A percentile compares a stretch with the other conserved stretches of the same genome.
Evolutionary conservation across 352 stramenopile genomes (phyloP).

Genomic region (Thraustochytrium sp.): DNA sequence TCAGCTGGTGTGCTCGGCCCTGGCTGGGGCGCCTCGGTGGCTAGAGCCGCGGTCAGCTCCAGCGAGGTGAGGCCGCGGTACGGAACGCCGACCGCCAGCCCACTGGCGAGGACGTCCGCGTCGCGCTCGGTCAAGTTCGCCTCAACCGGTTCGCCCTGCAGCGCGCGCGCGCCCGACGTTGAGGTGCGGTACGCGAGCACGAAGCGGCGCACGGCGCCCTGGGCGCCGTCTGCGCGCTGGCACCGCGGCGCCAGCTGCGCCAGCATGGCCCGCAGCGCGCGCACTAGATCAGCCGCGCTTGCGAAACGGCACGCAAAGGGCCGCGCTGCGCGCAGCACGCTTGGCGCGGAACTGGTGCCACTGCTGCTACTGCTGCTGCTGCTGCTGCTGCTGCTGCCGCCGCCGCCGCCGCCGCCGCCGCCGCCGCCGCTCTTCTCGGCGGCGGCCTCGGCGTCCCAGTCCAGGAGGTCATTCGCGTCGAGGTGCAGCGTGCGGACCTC

Average conservation of each 20-base stretch:
- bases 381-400: too few species aligned
- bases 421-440: too few species aligned
- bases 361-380: too few species aligned
- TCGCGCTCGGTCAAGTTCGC: background rate
- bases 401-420: too few species aligned
- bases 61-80: background rate
- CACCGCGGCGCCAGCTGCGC: background rate
- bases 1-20: too few species aligned
- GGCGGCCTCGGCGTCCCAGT: too few species aligned
- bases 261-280: background rate
- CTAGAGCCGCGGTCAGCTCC: background rate
- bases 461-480: too few species aligned
- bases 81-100: background rate
- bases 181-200: background rate
- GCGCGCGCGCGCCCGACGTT: background rate
- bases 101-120: background rate
- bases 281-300: background rate
- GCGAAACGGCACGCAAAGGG: background rate
- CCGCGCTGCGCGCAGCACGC: background rate
- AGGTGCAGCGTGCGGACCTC: too few species aligned
- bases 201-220: background rate
- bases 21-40: too few species aligned
- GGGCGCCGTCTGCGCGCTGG: too few species aligned
- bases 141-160: background rate
- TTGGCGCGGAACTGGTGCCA: too few species aligned